Evolutionary conservation across 2,329 filamentous ascomycete genomes (phyloP).

Genomic region (Sclerotiophoma versabilis): DNA sequence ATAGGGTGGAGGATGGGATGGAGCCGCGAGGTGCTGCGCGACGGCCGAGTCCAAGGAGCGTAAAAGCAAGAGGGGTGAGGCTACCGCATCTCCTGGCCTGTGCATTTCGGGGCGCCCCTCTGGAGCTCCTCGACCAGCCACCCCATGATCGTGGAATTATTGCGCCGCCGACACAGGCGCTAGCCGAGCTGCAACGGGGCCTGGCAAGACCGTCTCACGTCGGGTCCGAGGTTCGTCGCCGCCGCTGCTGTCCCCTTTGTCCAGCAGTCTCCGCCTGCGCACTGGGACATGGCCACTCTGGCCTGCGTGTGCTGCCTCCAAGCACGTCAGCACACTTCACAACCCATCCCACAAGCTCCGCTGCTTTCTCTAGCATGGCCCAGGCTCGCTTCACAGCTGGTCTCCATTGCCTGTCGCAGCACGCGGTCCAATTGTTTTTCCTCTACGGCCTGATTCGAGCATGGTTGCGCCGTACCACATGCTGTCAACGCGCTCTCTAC

Average conservation of each 20-base stretch:
- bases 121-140: slow-evolving; percentile 6
- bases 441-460: slow-evolving; percentile 21
- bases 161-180: slow-evolving; percentile 15
- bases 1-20: slow-evolving; percentile 33
- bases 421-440: slow-evolving; percentile 35
- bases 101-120: slow-evolving; percentile 4
- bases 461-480: slow-evolving; percentile 29
- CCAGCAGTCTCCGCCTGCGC: background rate
- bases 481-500: slow-evolving; percentile 26
- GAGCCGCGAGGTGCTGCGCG: slow-evolving; percentile 30
- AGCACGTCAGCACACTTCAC: background rate
- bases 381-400: slow-evolving; percentile 13
- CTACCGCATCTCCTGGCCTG: background rate
- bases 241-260: background rate
- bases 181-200: slow-evolving; percentile 1
- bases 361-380: slow-evolving; percentile 3
- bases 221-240: background rate
- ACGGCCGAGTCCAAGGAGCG: slow-evolving; percentile 19
- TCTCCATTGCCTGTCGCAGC: slow-evolving; percentile 37
- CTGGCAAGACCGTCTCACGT: slow-evolving; percentile 7
- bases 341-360: background rate
- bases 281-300: no score
- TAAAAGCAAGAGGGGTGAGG: background rate
- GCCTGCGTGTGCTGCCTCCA: no score
- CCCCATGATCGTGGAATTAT: slow-evolving; percentile 10